These are phyloP conservation scores for Neoascochyta sp. DNA, from an alignment of 2,329 filamentous ascomycete species.

Conservation along the genomic window DNA sequence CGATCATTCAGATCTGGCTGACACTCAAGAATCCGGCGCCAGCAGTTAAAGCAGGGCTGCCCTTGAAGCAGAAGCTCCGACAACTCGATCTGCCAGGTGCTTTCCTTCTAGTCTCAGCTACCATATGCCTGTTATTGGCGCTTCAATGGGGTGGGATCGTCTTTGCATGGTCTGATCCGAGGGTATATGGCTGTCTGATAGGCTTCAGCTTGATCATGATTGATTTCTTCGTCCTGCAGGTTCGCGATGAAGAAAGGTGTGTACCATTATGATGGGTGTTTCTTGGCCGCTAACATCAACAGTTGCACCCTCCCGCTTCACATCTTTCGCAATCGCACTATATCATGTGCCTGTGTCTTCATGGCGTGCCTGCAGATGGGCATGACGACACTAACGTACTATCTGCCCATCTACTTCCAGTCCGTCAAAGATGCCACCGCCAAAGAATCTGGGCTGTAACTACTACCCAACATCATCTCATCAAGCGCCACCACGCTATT, in stretches of 20 bases:
- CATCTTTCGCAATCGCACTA: conserved; percentile 44
- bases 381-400: conserved; percentile 45
- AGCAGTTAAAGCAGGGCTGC: conserved; percentile 26
- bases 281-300: no score
- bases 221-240: conserved; percentile 42
- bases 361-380: conserved; percentile 38
- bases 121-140: conserved; percentile 48
- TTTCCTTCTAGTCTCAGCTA: conserved; percentile 43
- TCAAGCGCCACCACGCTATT: conserved; percentile 43
- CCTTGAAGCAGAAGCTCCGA: conserved; percentile 37
- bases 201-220: conserved; percentile 41
- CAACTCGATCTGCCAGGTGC: conserved; percentile 48
- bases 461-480: conserved; percentile 45
- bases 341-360: conserved; percentile 42
- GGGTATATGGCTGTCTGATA: conserved; percentile 47
- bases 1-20: conserved; percentile 41
- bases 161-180: conserved; percentile 43
- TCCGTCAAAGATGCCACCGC: conserved; percentile 46
- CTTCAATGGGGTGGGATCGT: conserved; percentile 50
- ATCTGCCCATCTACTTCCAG: conserved; percentile 48
- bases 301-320: conserved; percentile 47
- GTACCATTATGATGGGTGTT: no score
- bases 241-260: conserved; percentile 43
- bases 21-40: conserved; percentile 30
- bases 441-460: conserved; percentile 47